Conservation (phyloP, 2,329 filamentous ascomycete species). For the Pseudogymnoascus sp. region DNA sequence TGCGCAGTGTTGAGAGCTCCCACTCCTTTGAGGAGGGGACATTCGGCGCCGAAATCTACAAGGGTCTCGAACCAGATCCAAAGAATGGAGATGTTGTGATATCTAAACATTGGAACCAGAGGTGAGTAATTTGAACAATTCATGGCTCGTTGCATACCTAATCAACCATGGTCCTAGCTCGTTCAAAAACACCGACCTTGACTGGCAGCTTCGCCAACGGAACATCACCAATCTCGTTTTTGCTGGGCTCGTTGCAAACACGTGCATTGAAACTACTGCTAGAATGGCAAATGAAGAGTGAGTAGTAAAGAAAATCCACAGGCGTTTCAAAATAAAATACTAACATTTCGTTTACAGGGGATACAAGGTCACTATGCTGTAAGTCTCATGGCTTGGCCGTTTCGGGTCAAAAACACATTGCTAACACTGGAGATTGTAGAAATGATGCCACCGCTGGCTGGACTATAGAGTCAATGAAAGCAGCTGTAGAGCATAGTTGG, state of each 20-base stretch:
- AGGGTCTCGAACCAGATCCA: constrained; percentile 25
- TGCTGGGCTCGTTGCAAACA: constrained; percentile 29
- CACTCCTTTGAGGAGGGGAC: constrained; percentile 25
- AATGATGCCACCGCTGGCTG: constrained; percentile 24
- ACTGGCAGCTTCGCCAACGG: constrained; percentile 30
- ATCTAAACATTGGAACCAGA: constrained; percentile 30
- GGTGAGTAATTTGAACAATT: constrained; percentile 15
- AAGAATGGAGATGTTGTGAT: constrained; percentile 28
- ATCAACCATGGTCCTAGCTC: constrained; percentile 17
- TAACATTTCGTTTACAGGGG: constrained; percentile 17
- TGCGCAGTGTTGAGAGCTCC: constrained; percentile 17
- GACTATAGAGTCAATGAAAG: constrained; percentile 19
- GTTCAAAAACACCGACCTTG: constrained; percentile 31
- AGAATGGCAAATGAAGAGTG: constrained; percentile 30
- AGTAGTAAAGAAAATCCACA: constrained; percentile 10
- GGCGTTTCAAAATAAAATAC: not conserved
- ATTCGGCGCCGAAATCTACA: constrained; percentile 28
- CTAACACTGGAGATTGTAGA: not conserved
- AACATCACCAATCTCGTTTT: constrained; percentile 29
- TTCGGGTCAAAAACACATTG: not conserved
- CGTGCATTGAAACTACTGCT: constrained; percentile 31
- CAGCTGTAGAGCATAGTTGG: constrained; percentile 25
- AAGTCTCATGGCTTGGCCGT: constrained; percentile 8
- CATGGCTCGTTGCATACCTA: not conserved
- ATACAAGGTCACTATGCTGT: constrained; percentile 24